phyloP scores from a whole-genome alignment of 1,284 basidiomycete species.

The Sanghuangporus sanghuang region DNA sequence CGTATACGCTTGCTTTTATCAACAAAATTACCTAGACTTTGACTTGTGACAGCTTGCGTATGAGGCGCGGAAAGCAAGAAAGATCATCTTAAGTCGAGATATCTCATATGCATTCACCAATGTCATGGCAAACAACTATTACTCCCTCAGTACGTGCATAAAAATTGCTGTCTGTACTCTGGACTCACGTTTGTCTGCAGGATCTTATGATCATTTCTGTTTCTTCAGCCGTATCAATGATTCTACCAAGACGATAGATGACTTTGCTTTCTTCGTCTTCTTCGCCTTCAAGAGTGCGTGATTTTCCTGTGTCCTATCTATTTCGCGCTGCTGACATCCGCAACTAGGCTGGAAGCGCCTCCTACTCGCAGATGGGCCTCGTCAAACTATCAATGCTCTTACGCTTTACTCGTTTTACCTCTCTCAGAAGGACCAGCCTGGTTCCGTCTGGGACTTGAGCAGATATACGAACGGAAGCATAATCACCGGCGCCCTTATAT shows the following conservation, averaged over 20 bases:
- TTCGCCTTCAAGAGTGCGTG: slow-evolving; percentile 94
- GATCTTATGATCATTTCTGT: slow-evolving; percentile 95
- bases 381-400: slow-evolving; percentile 94
- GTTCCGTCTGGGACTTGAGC: slow-evolving; percentile 59
- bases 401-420: slow-evolving; percentile 91
- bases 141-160: slow-evolving; percentile 76
- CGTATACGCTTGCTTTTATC: slow-evolving; percentile 10
- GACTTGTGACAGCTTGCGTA: slow-evolving; percentile 58
- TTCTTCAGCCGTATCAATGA: slow-evolving; percentile 96
- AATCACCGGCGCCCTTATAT: slow-evolving; percentile 79
- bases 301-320: slow-evolving; percentile 13
- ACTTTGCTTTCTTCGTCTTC: slow-evolving; percentile 98
- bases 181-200: slow-evolving; percentile 33
- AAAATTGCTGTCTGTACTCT: neutral
- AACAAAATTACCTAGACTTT: neutral
- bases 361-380: slow-evolving; percentile 92
- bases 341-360: slow-evolving; percentile 89
- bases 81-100: slow-evolving; percentile 91
- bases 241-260: slow-evolving; percentile 94
- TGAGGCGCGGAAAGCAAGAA: slow-evolving; percentile 88
- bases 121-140: slow-evolving; percentile 94
- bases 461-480: slow-evolving; percentile 66
- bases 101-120: slow-evolving; percentile 98
- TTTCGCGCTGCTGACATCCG: slow-evolving; percentile 2
- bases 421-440: slow-evolving; percentile 59